Conservation (phyloP, 1,284 basidiomycete species). For the Schizopora paradoxa region DNA sequence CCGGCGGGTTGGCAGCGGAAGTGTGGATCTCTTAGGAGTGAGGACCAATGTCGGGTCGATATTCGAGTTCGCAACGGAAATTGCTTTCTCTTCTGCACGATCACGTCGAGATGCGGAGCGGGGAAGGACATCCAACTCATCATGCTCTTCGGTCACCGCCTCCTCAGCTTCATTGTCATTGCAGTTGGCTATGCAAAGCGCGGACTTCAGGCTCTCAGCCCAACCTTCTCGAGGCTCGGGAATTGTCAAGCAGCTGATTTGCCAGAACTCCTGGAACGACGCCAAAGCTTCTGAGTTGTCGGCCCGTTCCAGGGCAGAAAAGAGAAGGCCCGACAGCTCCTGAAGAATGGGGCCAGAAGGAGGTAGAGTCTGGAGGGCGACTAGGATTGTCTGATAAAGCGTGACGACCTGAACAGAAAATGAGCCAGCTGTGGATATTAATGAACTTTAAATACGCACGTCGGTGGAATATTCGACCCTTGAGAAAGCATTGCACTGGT, state of each 20-base stretch:
- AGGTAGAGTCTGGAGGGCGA: conserved; percentile 13
- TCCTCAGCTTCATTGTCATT: too few species aligned
- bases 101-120: conserved; percentile 13
- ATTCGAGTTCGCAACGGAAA: too few species aligned
- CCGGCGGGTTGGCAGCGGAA: too few species aligned
- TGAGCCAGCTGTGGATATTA: not conserved
- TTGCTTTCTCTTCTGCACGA: too few species aligned
- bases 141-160: too few species aligned
- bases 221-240: conserved; percentile 11
- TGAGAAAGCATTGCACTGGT: conserved; percentile 46
- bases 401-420: conserved; percentile 16
- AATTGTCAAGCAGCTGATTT: conserved; percentile 11
- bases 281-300: conserved; percentile 10
- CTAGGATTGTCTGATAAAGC: conserved; percentile 18
- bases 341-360: conserved; percentile 13
- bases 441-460: conserved; percentile 33
- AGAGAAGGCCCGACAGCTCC: conserved; percentile 15
- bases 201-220: conserved; percentile 10
- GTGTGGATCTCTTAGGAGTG: too few species aligned
- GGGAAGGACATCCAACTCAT: conserved; percentile 10
- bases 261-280: conserved; percentile 20
- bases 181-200: too few species aligned
- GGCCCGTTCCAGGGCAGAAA: conserved; percentile 15
- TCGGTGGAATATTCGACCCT: conserved; percentile 53
- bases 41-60: too few species aligned